phyloP scores from a whole-genome alignment of 306 rosid species.

The Castanospermum australe region DNA sequence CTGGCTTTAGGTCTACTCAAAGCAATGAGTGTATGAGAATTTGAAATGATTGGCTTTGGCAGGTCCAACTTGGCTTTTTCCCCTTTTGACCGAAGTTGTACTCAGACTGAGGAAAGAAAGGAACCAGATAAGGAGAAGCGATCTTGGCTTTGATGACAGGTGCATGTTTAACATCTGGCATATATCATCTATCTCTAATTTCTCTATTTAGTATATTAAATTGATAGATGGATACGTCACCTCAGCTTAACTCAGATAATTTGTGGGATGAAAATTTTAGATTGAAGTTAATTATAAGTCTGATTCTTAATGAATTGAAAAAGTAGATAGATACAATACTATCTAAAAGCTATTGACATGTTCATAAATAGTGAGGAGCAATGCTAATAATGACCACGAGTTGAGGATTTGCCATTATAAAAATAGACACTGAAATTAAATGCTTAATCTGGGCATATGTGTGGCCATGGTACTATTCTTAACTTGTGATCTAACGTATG shows the following conservation, averaged over 20 bases:
- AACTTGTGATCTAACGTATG: background rate
- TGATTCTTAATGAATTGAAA: background rate
- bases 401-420: background rate
- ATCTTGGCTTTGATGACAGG: background rate
- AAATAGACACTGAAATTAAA: background rate
- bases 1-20: conserved; percentile 15
- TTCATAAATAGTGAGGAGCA: background rate
- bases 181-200: background rate
- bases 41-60: conserved; percentile 62
- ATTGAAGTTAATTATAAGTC: background rate
- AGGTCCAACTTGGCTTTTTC: conserved; percentile 45
- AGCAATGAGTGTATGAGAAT: conserved; percentile 23
- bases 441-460: background rate
- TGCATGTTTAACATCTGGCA: background rate
- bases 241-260: background rate
- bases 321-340: no score
- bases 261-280: background rate
- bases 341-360: background rate
- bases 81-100: background rate
- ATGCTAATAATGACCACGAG: no score
- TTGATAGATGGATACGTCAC: background rate
- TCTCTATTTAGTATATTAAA: no score
- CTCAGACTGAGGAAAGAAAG: background rate
- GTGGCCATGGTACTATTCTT: background rate
- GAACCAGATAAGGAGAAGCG: background rate